These are phyloP conservation scores for Candida smagusa DNA, from an alignment of 1,139 yeast species.

Conservation along the genomic window DNA sequence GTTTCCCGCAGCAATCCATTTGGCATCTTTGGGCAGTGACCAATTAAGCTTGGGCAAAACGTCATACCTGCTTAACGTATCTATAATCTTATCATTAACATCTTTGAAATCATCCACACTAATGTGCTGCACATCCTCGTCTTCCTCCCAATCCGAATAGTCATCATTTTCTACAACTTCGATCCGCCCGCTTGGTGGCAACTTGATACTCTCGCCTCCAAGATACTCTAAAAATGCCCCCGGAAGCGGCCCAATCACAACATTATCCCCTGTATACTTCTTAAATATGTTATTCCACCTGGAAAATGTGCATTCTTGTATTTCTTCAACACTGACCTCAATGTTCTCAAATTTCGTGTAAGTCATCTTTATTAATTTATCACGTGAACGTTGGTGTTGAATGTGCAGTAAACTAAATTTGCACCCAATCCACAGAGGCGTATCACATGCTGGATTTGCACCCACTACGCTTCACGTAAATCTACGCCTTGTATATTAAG, in stretches of 20 bases:
- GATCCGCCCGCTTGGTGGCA: conserved; percentile 49
- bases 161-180: conserved; percentile 55
- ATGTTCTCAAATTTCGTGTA: conserved; percentile 31
- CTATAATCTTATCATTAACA: conserved; percentile 52
- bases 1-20: conserved; percentile 84
- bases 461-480: too few relatives aligned
- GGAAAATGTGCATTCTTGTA: conserved; percentile 68
- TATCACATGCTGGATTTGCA: too few relatives aligned
- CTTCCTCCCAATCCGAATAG: conserved; percentile 69
- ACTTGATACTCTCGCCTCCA: conserved; percentile 68
- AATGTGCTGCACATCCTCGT: conserved; percentile 32
- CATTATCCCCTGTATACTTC: conserved; percentile 48
- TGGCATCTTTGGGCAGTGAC: conserved; percentile 95
- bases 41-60: conserved; percentile 91
- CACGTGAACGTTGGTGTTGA: too few relatives aligned
- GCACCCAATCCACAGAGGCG: too few relatives aligned
- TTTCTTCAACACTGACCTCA: conserved; percentile 43
- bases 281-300: conserved; percentile 65
- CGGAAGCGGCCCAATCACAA: conserved; percentile 65
- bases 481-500: too few relatives aligned
- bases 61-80: conserved; percentile 38
- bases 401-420: too few relatives aligned
- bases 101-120: conserved; percentile 53
- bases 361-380: conserved; percentile 4
- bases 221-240: conserved; percentile 65